These are phyloP conservation scores for Dictyostelium capitatum DNA, from an alignment of 78 protist species.

Conservation along the genomic window DNA sequence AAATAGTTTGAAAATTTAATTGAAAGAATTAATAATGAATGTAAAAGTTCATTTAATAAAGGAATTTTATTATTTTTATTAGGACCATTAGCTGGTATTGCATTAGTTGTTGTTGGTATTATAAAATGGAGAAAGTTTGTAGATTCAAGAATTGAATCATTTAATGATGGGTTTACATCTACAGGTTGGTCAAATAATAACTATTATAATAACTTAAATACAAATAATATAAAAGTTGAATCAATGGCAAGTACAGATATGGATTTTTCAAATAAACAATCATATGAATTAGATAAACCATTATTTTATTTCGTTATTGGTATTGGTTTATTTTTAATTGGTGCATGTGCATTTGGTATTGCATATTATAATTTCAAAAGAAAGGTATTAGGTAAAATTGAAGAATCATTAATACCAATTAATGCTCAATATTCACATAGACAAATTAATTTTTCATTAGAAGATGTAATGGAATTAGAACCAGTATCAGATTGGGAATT, in stretches of 20 bases:
- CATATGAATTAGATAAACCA: background rate
- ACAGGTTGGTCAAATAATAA: too few relatives aligned
- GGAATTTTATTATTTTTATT: background rate
- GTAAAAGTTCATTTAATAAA: conserved; percentile 6
- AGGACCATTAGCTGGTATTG: background rate
- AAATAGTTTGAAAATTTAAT: background rate
- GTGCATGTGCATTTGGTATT: background rate
- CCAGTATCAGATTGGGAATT: background rate
- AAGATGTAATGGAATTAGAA: background rate
- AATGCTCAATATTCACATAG: background rate
- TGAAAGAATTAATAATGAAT: background rate
- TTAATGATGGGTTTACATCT: background rate
- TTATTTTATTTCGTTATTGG: conserved; percentile 13
- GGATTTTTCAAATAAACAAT: background rate
- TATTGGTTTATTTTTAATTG: background rate
- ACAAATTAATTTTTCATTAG: background rate
- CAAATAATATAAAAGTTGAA: too few relatives aligned
- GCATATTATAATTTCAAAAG: background rate
- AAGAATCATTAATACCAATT: background rate
- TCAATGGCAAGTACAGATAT: background rate
- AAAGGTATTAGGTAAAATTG: background rate
- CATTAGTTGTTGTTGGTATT: background rate
- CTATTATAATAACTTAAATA: too few relatives aligned
- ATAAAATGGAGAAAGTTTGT: background rate
- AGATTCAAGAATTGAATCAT: background rate